Conservation (phyloP, 129 eudicot genomes). For the sunflower (Helianthus annuus) region DNA sequence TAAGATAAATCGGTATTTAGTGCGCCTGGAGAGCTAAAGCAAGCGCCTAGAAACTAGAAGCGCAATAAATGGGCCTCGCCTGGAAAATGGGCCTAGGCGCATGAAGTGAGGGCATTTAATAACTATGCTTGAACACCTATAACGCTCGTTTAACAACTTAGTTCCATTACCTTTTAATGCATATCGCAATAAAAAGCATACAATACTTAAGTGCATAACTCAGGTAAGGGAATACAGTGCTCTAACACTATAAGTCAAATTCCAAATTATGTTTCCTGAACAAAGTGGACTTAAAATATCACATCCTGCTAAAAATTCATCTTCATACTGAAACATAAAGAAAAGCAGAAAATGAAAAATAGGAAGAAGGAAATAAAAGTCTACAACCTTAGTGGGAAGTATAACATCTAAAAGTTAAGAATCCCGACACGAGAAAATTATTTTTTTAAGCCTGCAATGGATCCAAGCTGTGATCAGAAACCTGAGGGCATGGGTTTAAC, state of each 20-base stretch:
- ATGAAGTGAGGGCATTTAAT: not conserved
- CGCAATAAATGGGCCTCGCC: no score
- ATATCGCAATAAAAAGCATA: not conserved
- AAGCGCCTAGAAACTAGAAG: no score
- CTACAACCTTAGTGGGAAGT: not conserved
- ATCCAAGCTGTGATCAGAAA: not conserved
- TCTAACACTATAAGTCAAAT: not conserved
- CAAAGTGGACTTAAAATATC: slow-evolving; percentile 10
- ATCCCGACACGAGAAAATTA: not conserved
- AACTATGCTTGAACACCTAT: slow-evolving; percentile 1
- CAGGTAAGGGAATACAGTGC: no score
- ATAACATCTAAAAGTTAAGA: not conserved
- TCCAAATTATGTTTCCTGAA: not conserved
- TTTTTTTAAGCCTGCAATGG: not conserved
- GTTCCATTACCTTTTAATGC: not conserved
- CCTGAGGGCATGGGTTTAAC: slow-evolving; percentile 1
- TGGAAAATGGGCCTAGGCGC: no score
- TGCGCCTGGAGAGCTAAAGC: no score
- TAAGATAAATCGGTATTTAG: not conserved
- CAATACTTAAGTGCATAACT: not conserved
- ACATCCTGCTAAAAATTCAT: not conserved
- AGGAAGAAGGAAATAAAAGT: not conserved
- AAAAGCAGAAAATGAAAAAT: not conserved
- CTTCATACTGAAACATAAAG: not conserved
- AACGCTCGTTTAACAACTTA: slow-evolving; percentile 9